Evolutionary conservation across 208 protist genomes (phyloP).

Genomic region (Wallacemonas rigidus): DNA sequence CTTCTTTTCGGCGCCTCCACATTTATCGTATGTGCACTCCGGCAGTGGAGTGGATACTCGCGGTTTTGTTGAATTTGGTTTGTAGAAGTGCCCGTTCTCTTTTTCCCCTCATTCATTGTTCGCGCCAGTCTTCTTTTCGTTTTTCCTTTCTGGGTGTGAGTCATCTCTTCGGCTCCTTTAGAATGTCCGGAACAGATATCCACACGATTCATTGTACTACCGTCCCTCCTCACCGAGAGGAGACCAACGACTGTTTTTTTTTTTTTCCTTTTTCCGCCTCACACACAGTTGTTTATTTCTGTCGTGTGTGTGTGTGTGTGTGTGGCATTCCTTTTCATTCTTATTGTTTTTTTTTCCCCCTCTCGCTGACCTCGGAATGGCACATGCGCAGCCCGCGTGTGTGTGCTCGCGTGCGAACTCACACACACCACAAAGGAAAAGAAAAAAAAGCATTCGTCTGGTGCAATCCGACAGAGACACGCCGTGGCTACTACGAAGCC

Average conservation of each 20-base stretch:
- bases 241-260: slow-evolving; percentile 14
- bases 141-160: slow-evolving; percentile 3
- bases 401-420: neutral
- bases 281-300: no score
- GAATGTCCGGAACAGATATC: neutral
- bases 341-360: no score
- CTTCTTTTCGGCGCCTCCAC: no score
- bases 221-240: neutral
- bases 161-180: neutral
- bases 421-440: neutral
- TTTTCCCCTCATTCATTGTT: no score
- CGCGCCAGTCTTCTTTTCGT: neutral
- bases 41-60: no score
- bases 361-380: no score
- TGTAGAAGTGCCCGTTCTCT: no score
- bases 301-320: neutral
- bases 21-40: no score
- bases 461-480: neutral
- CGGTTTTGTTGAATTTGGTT: no score
- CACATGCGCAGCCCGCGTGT: neutral
- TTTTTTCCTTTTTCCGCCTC: slow-evolving; percentile 4
- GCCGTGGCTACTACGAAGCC: neutral
- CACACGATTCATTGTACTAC: slow-evolving; percentile 1
- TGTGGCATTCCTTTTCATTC: neutral
- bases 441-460: neutral